phyloP scores from a whole-genome alignment of 1,139 yeast species.

The Pichia cactophila region DNA sequence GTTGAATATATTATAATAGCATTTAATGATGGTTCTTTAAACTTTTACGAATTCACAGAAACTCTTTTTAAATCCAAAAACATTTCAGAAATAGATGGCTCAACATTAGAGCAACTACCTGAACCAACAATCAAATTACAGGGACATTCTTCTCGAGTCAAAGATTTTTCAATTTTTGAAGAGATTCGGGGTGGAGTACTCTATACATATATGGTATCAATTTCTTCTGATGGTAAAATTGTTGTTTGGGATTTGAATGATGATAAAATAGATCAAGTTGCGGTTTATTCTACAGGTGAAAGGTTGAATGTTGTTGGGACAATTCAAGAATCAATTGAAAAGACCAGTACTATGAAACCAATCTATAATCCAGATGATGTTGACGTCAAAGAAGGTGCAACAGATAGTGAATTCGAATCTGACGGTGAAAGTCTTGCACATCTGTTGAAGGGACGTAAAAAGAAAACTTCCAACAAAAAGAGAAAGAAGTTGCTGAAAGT shows the following conservation, averaged over 20 bases:
- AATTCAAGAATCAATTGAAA: constrained; percentile 74
- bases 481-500: constrained; percentile 43
- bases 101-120: constrained; percentile 20
- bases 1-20: constrained; percentile 61
- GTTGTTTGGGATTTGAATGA: constrained; percentile 87
- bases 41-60: constrained; percentile 40
- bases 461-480: constrained; percentile 39
- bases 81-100: constrained; percentile 11
- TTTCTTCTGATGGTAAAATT: constrained; percentile 87
- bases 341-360: constrained; percentile 59
- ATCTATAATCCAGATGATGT: constrained; percentile 37
- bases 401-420: constrained; percentile 62
- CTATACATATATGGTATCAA: constrained; percentile 52
- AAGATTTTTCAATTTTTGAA: constrained; percentile 55
- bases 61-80: constrained; percentile 25
- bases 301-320: constrained; percentile 80
- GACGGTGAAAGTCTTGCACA: constrained; percentile 45
- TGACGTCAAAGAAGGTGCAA: constrained; percentile 24
- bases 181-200: constrained; percentile 23
- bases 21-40: constrained; percentile 64
- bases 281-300: constrained; percentile 90
- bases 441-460: constrained; percentile 38
- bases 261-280: constrained; percentile 62
- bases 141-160: constrained; percentile 83
- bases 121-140: constrained; percentile 50